phyloP scores from a whole-genome alignment of 2,329 filamentous ascomycete genomes.

The Fusarium sororula region DNA sequence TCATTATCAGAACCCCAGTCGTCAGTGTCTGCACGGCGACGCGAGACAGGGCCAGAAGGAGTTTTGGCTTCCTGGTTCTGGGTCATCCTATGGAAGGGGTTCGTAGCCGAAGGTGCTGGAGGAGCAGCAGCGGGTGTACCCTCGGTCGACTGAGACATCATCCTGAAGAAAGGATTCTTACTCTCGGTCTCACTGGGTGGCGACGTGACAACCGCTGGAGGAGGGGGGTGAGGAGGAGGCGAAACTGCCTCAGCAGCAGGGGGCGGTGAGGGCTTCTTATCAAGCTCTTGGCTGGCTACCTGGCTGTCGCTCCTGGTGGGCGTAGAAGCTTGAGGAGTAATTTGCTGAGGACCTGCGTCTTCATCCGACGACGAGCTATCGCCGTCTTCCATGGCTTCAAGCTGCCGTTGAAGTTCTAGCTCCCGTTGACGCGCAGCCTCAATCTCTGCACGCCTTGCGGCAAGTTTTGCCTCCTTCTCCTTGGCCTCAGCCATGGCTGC shows the following conservation, averaged over 20 bases:
- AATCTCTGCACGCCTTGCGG: constrained; percentile 87
- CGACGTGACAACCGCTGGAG: constrained; percentile 62
- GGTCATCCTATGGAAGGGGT: constrained; percentile 92
- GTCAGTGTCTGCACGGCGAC: constrained; percentile 69
- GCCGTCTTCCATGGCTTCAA: constrained; percentile 78
- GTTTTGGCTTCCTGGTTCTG: constrained; percentile 71
- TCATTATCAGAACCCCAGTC: constrained; percentile 82
- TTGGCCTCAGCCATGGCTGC: constrained; percentile 86
- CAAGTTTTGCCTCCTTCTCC: constrained; percentile 86
- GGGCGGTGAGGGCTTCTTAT: constrained; percentile 61
- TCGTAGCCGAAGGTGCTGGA: constrained; percentile 66
- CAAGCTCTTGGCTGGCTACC: constrained; percentile 63
- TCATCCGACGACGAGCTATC: constrained; percentile 82
- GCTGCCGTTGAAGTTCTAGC: constrained; percentile 85
- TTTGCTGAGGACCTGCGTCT: constrained; percentile 79
- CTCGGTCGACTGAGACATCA: constrained; percentile 76
- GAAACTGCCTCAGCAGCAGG: constrained; percentile 52
- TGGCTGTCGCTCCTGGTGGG: constrained; percentile 63
- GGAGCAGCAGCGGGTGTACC: constrained; percentile 54
- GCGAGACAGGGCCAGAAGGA: constrained; percentile 57
- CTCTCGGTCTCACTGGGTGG: constrained; percentile 76
- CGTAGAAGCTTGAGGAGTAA: constrained; percentile 69
- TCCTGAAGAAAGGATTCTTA: constrained; percentile 94
- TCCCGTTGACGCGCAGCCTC: constrained; percentile 92
- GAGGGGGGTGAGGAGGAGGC: constrained; percentile 38